A percentile compares a stretch with the other conserved stretches of the same genome.
Evolutionary conservation across 176 grass and related monocot genomes (phyloP).

Genomic region (Aegilops longissima): DNA sequence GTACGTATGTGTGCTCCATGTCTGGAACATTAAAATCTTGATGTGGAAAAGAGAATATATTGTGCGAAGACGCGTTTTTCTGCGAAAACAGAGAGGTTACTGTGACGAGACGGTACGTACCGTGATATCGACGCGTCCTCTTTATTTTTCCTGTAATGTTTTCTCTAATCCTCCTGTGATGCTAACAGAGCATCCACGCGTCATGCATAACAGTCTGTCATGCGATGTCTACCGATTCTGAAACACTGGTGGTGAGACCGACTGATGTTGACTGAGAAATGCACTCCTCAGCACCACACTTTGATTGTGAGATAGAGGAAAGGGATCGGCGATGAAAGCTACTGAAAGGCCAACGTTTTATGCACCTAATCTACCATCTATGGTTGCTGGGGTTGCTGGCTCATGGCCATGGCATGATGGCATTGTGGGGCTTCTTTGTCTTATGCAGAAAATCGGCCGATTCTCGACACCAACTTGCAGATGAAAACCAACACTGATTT

Average conservation of each 20-base stretch:
- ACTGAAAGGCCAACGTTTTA: neutral
- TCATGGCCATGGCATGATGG: neutral
- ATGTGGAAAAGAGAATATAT: neutral
- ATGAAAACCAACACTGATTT: neutral
- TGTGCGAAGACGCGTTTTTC: neutral
- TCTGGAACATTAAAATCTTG: neutral
- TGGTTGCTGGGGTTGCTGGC: neutral
- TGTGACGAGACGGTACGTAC: neutral
- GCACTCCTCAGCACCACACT: neutral
- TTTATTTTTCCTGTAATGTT: neutral
- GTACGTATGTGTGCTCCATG: neutral
- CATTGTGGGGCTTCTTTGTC: neutral
- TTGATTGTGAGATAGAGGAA: neutral
- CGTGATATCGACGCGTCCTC: neutral
- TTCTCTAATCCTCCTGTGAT: neutral
- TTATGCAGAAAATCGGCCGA: neutral
- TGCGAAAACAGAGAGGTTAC: neutral
- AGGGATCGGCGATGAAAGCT: neutral
- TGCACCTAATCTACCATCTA: neutral
- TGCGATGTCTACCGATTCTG: neutral
- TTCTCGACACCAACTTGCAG: neutral
- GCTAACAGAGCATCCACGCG: neutral
- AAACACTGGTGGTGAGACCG: neutral
- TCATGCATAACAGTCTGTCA: neutral
- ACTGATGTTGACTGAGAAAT: constrained; percentile 1